These are phyloP conservation scores for Byssothecium circinans DNA, from an alignment of 2,329 filamentous ascomycete genomes.

Conservation along the genomic window DNA sequence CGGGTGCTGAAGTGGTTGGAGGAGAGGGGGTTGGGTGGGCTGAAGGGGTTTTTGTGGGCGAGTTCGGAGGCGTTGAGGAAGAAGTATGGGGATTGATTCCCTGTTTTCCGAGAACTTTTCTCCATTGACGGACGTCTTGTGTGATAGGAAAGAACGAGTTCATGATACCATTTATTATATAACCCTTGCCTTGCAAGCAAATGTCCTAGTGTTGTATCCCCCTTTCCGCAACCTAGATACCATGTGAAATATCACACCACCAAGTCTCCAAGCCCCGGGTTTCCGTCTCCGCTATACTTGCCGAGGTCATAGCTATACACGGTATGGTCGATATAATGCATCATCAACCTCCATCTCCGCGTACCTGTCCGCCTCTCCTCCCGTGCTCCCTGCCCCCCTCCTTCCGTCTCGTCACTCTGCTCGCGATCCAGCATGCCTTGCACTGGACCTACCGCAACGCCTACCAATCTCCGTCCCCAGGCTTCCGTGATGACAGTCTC, in stretches of 20 bases:
- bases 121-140: too few relatives aligned
- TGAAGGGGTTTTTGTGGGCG: constrained; percentile 73
- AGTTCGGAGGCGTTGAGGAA: constrained; percentile 1
- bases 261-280: constrained; percentile 22
- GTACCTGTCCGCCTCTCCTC: not conserved
- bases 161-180: too few relatives aligned
- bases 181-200: too few relatives aligned
- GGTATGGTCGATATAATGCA: constrained; percentile 71
- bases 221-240: too few relatives aligned
- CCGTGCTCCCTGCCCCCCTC: not conserved
- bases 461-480: constrained; percentile 56
- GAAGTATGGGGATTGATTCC: constrained; percentile 1
- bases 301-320: constrained; percentile 71
- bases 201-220: too few relatives aligned
- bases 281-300: constrained; percentile 17
- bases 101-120: too few relatives aligned
- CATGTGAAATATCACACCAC: constrained; percentile 20
- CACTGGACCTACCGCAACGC: constrained; percentile 68
- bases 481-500: constrained; percentile 5
- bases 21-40: constrained; percentile 63
- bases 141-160: not conserved
- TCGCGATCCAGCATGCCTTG: constrained; percentile 49
- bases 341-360: constrained; percentile 66
- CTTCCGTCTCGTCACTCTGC: not conserved
- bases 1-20: constrained; percentile 71